phyloP scores from a whole-genome alignment of 1,284 basidiomycete genomes.

The Trametes hirsuta region DNA sequence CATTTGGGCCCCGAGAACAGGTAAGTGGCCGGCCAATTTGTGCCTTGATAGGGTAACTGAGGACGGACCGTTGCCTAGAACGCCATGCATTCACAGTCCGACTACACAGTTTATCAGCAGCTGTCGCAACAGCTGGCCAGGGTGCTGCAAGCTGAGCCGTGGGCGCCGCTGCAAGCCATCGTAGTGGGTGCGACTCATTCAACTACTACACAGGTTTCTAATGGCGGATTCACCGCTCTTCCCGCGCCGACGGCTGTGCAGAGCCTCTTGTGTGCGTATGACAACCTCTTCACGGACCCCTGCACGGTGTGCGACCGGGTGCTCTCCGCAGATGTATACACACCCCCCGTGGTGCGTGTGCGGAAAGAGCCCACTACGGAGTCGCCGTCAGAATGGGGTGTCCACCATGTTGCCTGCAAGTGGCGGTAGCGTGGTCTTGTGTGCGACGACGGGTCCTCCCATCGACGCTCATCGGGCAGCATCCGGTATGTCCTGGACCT shows the following conservation, averaged over 20 bases:
- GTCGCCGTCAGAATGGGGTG: conserved; percentile 46
- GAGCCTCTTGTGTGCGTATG: conserved; percentile 57
- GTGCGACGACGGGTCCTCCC: conserved; percentile 6
- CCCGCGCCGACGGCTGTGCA: conserved; percentile 29
- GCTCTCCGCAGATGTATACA: conserved; percentile 65
- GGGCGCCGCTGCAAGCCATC: conserved; percentile 51
- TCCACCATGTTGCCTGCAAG: conserved; percentile 56
- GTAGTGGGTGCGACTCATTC: conserved; percentile 38
- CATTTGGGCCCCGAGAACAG: conserved; percentile 70
- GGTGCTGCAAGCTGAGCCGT: conserved; percentile 57
- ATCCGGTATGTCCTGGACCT: conserved; percentile 6
- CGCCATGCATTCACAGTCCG: conserved; percentile 67
- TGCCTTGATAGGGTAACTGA: not conserved
- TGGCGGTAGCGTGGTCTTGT: conserved; percentile 24
- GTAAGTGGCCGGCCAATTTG: conserved; percentile 38
- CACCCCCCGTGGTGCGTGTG: conserved; percentile 67
- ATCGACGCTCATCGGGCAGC: conserved; percentile 8
- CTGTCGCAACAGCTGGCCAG: conserved; percentile 66
- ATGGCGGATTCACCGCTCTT: not conserved
- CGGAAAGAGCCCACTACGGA: conserved; percentile 44
- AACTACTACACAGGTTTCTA: not conserved
- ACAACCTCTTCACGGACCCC: conserved; percentile 58
- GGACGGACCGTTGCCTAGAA: conserved; percentile 44
- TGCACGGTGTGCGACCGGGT: conserved; percentile 65
- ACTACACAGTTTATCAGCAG: conserved; percentile 62